phyloP scores from a whole-genome alignment of 129 eudicot genomes.

The Flaveria ramosissima region DNA sequence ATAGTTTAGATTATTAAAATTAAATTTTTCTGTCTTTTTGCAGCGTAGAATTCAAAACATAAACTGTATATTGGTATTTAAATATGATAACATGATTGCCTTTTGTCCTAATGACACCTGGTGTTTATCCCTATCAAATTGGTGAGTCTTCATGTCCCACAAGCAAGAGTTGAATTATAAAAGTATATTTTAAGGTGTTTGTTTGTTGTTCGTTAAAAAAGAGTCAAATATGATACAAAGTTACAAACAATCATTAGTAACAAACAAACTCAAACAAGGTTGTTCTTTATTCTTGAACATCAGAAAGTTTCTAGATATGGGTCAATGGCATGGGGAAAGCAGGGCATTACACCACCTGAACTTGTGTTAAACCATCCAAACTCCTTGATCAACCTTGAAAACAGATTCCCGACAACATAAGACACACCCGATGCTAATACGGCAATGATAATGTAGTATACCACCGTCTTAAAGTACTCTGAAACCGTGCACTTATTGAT shows the following conservation, averaged over 20 bases:
- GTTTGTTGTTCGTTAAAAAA: too few relatives aligned
- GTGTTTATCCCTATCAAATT: too few relatives aligned
- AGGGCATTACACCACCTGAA: conserved; percentile 13
- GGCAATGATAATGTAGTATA: conserved; percentile 44
- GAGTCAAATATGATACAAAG: conserved; percentile 8
- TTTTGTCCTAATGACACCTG: too few relatives aligned
- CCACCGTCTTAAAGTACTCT: conserved; percentile 37
- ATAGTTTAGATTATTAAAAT: too few relatives aligned
- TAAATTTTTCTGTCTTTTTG: too few relatives aligned
- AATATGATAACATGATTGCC: not conserved
- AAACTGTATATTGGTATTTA: not conserved
- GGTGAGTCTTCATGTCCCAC: too few relatives aligned
- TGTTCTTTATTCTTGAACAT: not conserved
- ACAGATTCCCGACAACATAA: conserved; percentile 54
- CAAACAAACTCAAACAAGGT: not conserved
- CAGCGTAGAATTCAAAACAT: too few relatives aligned
- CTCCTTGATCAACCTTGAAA: conserved; percentile 38
- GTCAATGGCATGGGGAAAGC: conserved; percentile 1
- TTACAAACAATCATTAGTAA: not conserved
- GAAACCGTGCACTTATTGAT: conserved; percentile 14
- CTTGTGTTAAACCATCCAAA: conserved; percentile 45
- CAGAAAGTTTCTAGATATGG: conserved; percentile 26
- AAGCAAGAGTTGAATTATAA: too few relatives aligned
- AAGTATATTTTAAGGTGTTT: too few relatives aligned
- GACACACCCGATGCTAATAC: conserved; percentile 51